Base-by-base conservation (phyloP, 345 rosid species). In the Pistacia atlantica region DNA sequence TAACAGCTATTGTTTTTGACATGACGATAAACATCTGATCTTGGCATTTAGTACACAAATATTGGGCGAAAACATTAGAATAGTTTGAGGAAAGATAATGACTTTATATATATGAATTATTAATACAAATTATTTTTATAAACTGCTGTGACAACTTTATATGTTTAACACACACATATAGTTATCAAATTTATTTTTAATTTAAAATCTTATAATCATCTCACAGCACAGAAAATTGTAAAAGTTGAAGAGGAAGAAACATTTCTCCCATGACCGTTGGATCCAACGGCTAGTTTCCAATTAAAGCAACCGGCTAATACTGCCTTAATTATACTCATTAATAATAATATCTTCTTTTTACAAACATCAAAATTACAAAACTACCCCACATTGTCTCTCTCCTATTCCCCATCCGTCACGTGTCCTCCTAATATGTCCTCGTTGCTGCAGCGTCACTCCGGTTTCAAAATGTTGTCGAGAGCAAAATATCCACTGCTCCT, bases 201-300 rank as follows among this genome's bases (percentile, higher is more conserved):
- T 22, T 22, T 22, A 22, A 22, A 22, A 22, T 22, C 25, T 22
- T 22, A 22, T 22, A 22, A 22, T 22, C 25, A 22, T 22, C 25
- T 22, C 25, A 22, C 25, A 22, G 25, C 25, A 22, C 25, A 22
- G 25, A 22, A 22, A 22, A 22, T 22, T 22, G 25, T 22, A 61
- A 61, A 61, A 35, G 16, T 16, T 62, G 37, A 46, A 67, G 5
- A 67, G 20, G 5, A 48, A 48, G 42, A 55, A 33, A 5, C 8
- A 16, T 17, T 5, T 17, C 28, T 18, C 17, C 57, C 1, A 28
- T 48, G 68, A 48, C 76, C 68, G 68, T 49, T 73, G 59, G 45
- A 60, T 59, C 67, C 11, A 72, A 72, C 76, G 76, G 76, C 49
- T 73, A 49, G 68, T 31, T 49, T 60, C 28, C 60, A 46, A 28